Evolutionary conservation across 2,329 filamentous ascomycete species (phyloP), one percentile per base, ranked within the genome.

Genomic region (Hypoxylon rubiginosum): DNA sequence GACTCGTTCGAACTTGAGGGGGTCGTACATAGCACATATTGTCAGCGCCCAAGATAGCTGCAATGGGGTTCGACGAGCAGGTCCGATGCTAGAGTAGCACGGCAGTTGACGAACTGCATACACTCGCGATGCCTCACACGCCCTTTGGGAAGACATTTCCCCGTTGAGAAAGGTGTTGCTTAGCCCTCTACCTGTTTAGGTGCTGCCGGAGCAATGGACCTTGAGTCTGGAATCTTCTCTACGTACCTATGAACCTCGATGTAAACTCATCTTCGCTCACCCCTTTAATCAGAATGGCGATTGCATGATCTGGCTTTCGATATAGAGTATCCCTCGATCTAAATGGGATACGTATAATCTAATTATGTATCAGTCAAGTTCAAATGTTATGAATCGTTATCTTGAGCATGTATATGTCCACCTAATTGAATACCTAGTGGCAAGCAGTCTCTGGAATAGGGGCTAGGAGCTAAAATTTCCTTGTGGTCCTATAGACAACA

Each of bases 1-100:
- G 55, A 50, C 46, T 56, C 34, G 43, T 58, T 26, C 32, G 13
- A 9, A 45, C 15, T 50, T 41, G 53, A 52, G 45, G 30, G 30
- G 19, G 19, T 58, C 50, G 21, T 50, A 15, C 26, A 62, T 11
- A 21, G 39, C 21, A 24, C 21, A 24, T 39, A 45, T 32, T 45
- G 15, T 50, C 54, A 13, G 17, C 49, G 6, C 53, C n/a, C 41
- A 55, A 53, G 13, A 3, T 36, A 30, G 30, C 15, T 21, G 32
- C n/a, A 15, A 58, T 19, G 46, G 13, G 13, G 17, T 49, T 59
- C 21, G 34, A 46, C 11, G 43, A 21, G 34, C 15, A 17, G 43
- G 39, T 43, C n/a, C 39, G 39, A 64, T 48, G 43, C 39, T 58
- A 63, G 60, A 58, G 48, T 34, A 21, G 21, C 30, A 21, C 60